Conservation (phyloP, 805 yeast species). For the Saturnispora sanitii region DNA sequence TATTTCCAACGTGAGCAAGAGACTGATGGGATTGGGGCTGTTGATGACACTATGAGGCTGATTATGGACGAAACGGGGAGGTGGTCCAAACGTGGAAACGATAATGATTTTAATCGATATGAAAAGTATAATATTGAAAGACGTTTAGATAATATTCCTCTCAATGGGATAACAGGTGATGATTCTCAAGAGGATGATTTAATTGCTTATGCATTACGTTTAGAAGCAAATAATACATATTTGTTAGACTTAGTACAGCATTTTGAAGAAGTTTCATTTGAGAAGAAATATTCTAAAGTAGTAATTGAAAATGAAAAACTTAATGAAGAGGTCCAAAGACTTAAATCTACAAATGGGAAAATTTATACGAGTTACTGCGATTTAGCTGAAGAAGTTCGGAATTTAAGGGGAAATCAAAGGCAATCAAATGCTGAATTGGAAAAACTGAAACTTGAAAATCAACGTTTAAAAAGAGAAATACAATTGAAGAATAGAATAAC, state of each 20-base stretch:
- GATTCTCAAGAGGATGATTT: slow-evolving; percentile 7
- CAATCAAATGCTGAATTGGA: not conserved
- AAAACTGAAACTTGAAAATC: too few species aligned
- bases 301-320: slow-evolving; percentile 3
- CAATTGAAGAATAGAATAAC: too few species aligned
- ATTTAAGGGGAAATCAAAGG: not conserved
- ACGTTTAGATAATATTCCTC: too few species aligned
- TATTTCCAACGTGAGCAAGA: slow-evolving; percentile 1
- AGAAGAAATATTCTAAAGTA: slow-evolving; percentile 11
- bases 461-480: too few species aligned
- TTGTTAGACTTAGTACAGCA: slow-evolving; percentile 12
- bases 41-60: slow-evolving; percentile 18
- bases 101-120: not conserved
- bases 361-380: slow-evolving; percentile 21
- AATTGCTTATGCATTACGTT: slow-evolving; percentile 11
- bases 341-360: slow-evolving; percentile 18
- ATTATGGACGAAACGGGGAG: slow-evolving; percentile 16
- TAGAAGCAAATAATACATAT: slow-evolving; percentile 15
- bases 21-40: slow-evolving; percentile 10
- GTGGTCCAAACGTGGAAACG: slow-evolving; percentile 4
- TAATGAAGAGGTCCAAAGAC: slow-evolving; percentile 15
- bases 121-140: too few species aligned
- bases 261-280: slow-evolving; percentile 17
- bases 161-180: not conserved
- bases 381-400: slow-evolving; percentile 12